Evolutionary conservation across 2,329 filamentous ascomycete species (phyloP).

Genomic region (Sarocladiaceae sp.): DNA sequence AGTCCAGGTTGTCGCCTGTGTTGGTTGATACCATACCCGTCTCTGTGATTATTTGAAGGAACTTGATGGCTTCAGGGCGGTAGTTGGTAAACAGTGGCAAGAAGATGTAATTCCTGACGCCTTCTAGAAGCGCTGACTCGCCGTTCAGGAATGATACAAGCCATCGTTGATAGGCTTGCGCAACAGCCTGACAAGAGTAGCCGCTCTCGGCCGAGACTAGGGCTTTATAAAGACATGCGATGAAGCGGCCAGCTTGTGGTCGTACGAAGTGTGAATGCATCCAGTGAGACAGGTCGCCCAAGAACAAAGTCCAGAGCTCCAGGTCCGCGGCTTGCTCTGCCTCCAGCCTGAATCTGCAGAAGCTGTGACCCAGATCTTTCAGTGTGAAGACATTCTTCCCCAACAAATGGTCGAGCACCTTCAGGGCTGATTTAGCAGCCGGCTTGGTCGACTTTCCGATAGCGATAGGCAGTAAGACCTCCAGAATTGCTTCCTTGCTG

Average conservation of each 20-base stretch:
- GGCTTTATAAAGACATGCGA: constrained; percentile 52
- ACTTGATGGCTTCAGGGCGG: constrained; percentile 45
- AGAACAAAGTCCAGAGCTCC: constrained; percentile 46
- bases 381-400: constrained; percentile 53
- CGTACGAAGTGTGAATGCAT: constrained; percentile 54
- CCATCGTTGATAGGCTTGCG: constrained; percentile 51
- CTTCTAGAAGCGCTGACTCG: constrained; percentile 52
- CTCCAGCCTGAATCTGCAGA: constrained; percentile 19
- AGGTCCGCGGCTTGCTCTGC: constrained; percentile 11
- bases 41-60: constrained; percentile 55
- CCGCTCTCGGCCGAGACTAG: constrained; percentile 30
- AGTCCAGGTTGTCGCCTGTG: constrained; percentile 41
- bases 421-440: constrained; percentile 66
- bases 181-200: constrained; percentile 23
- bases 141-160: constrained; percentile 45
- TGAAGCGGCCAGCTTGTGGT: constrained; percentile 56
- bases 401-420: constrained; percentile 62
- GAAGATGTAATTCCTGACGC: constrained; percentile 62
- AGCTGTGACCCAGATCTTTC: constrained; percentile 39
- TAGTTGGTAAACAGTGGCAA: constrained; percentile 59
- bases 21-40: constrained; percentile 43
- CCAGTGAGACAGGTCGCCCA: constrained; percentile 48
- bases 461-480: constrained; percentile 54
- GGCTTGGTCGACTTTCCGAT: constrained; percentile 57
- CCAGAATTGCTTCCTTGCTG: constrained; percentile 42